phyloP scores from a whole-genome alignment of 345 rosid genomes.

The Dimocarpus longan region DNA sequence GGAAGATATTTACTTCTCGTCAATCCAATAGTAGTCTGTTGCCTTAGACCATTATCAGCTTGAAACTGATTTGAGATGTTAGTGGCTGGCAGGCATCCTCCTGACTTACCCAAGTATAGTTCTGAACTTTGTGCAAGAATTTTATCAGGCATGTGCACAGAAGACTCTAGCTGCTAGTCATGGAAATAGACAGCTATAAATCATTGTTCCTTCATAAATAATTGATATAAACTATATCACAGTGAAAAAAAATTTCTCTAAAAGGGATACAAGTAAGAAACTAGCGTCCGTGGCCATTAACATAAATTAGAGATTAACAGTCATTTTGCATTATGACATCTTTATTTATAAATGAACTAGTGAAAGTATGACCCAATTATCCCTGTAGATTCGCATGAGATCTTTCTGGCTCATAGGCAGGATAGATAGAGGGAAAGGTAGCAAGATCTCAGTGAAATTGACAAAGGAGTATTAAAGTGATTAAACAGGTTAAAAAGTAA shows the following conservation, averaged over 20 bases:
- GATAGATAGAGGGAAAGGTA: not conserved
- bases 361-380: not conserved
- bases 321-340: not conserved
- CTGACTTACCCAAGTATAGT: conserved; percentile 27
- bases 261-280: not conserved
- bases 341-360: not conserved
- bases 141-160: conserved; percentile 32
- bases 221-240: not conserved
- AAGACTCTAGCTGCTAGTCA: conserved; percentile 31
- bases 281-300: not conserved
- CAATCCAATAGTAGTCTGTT: conserved; percentile 36
- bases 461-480: not conserved
- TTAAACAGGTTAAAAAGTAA: not conserved
- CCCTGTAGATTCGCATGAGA: not conserved
- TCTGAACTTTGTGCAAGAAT: conserved; percentile 39
- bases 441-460: not conserved
- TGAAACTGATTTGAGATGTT: conserved; percentile 41
- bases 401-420: not conserved
- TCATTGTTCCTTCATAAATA: conserved; percentile 10
- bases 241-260: not conserved
- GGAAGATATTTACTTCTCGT: conserved; percentile 38
- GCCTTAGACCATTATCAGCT: conserved; percentile 29
- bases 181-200: conserved; percentile 1
- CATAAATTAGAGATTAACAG: not conserved
- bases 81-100: conserved; percentile 25